Base-by-base conservation (phyloP, 2,329 filamentous ascomycete species). In the Dactylellina drechsleri region DNA sequence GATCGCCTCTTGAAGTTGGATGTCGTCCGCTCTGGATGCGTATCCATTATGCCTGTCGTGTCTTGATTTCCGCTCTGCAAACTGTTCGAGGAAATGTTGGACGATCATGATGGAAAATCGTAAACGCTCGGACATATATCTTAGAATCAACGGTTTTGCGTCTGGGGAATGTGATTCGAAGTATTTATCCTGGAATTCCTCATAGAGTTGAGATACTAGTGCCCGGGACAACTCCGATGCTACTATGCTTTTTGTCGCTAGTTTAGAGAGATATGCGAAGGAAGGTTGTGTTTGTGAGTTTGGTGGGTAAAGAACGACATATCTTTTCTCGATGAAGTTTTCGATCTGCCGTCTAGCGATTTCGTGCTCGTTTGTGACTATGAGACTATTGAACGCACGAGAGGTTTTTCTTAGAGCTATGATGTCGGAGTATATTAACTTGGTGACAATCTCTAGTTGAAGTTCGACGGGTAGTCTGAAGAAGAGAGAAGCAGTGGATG, bases 161-260 rank as follows among this genome's bases (percentile, higher is more conserved):
- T 53, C 66, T 4, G 40, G 10, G 3, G 71, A 47, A 23, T 75
- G 71, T 28, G 64, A 59, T 28, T 75, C 71, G 20, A 75, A 75
- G 41, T 75, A 75, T 67, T 75, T 75, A 13, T 75, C 64, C 6
- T 64, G 40, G n/a, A 75, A 75, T 41, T 75, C 71, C 18, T 68
- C 64, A 26, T 75, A 75, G 16, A 75, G 47, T 36, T 75, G 71
- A 28, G 71, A 68, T 12, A 61, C 71, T 4, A 75, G 47, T 2
- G 71, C 58, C 12, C 66, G 53, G 1, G 71, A 66, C 28, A 75
- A 45, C 31, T 68, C 71, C 5, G 71, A 75, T 8, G 71, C 71
- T n/a, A 64, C 64, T 64, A 75, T 75, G 20, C 71, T 75, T 18
- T 75, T 75, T n/a, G 71, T 75, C 15, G 71, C 71, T 13, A 75